A percentile compares a stretch with the other conserved stretches of the same genome.
phyloP scores from a whole-genome alignment of 176 grass and related monocot species.

The Avena eriantha region DNA sequence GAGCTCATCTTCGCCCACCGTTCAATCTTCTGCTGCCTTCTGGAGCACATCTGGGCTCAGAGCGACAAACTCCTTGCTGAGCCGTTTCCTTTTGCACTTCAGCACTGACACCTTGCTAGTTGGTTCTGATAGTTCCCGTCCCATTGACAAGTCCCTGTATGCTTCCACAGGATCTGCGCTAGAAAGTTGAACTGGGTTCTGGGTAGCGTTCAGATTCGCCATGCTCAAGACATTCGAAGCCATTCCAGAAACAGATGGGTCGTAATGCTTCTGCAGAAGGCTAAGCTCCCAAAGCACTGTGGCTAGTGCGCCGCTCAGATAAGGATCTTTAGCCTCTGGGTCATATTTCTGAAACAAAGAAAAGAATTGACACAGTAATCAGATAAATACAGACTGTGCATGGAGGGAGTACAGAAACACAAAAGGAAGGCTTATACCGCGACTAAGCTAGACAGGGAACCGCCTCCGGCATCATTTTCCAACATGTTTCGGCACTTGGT shows the following conservation, averaged over 20 bases:
- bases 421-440: conserved; percentile 53
- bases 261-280: conserved; percentile 87
- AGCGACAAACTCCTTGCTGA: conserved; percentile 51
- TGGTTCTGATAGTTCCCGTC: conserved; percentile 62
- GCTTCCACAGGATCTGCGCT: conserved; percentile 74
- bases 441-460: conserved; percentile 87
- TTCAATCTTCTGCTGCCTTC: conserved; percentile 36
- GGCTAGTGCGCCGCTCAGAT: conserved; percentile 90
- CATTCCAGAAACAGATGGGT: conserved; percentile 68
- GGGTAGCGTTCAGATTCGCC: conserved; percentile 70
- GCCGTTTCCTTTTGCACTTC: conserved; percentile 64
- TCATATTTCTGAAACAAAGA: conserved; percentile 82
- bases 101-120: conserved; percentile 46
- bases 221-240: conserved; percentile 75
- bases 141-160: conserved; percentile 67
- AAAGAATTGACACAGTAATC: conserved; percentile 13
- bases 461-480: conserved; percentile 93
- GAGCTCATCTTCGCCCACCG: conserved; percentile 50
- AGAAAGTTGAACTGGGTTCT: conserved; percentile 72
- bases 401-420: conserved; percentile 7
- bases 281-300: conserved; percentile 96
- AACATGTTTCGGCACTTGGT: conserved; percentile 87
- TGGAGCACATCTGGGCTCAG: conserved; percentile 54
- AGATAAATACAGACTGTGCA: conserved; percentile 22
- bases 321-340: conserved; percentile 84